These are phyloP conservation scores for Trametes elegans DNA, from an alignment of 768 basidiomycete species.

Conservation along the genomic window DNA sequence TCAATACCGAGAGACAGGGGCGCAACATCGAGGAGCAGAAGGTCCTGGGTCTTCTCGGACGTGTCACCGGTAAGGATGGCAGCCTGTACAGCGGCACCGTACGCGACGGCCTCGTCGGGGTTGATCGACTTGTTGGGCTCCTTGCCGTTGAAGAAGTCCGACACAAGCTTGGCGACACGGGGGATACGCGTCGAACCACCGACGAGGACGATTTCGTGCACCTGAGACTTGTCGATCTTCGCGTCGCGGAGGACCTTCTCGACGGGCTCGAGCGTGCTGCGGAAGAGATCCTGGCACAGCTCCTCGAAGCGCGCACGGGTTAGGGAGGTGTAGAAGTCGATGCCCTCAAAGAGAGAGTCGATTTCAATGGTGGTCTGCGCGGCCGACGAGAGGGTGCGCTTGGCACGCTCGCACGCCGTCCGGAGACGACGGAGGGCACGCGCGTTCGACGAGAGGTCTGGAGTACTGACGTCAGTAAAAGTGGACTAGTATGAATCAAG, in stretches of 20 bases:
- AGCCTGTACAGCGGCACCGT: conserved; percentile 98
- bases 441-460: conserved; percentile 86
- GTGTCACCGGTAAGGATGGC: conserved; percentile 98
- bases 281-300: conserved; percentile 93
- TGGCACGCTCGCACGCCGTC: conserved; percentile 97
- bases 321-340: conserved; percentile 97
- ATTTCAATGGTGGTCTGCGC: conserved; percentile 97
- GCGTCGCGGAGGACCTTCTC: conserved; percentile 98
- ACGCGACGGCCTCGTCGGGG: conserved; percentile 98
- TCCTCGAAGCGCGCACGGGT: conserved; percentile 99
- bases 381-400: conserved; percentile 96
- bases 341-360: conserved; percentile 95
- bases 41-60: conserved; percentile 96
- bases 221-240: conserved; percentile 94
- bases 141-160: conserved; percentile 98
- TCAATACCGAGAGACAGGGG: conserved; percentile 94
- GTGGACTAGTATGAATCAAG: conserved; percentile 13
- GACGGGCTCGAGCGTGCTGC: conserved; percentile 89
- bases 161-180: conserved; percentile 94
- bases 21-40: conserved; percentile 92
- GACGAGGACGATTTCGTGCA: conserved; percentile 97
- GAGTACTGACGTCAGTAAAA: conserved; percentile 10
- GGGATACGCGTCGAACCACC: conserved; percentile 99
- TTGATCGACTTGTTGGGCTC: conserved; percentile 99
- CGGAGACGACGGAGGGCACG: conserved; percentile 97